phyloP scores from a whole-genome alignment of 2,329 filamentous ascomycete genomes.

The Sclerotinia nivalis region DNA sequence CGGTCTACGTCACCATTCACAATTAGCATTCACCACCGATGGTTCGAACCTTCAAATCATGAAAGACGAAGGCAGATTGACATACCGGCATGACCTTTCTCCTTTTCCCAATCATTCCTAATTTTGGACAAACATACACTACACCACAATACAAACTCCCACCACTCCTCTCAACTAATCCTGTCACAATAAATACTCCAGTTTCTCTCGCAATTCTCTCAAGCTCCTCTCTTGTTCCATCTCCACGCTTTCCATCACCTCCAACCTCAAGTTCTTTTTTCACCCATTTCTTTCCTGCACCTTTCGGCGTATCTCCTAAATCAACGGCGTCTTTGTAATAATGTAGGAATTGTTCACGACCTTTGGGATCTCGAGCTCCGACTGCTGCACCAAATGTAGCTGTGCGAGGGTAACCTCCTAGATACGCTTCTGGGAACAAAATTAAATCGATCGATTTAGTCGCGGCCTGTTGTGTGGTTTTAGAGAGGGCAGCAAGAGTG shows the following conservation, averaged over 20 bases:
- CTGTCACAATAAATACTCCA: conserved; percentile 79
- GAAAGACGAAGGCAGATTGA: conserved; percentile 27
- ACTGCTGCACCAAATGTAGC: conserved; percentile 74
- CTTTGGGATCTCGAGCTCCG: conserved; percentile 65
- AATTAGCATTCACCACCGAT: conserved; percentile 19
- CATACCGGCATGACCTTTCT: conserved; percentile 87
- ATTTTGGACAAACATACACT: conserved; percentile 75
- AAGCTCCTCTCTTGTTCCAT: conserved; percentile 77
- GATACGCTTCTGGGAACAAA: conserved; percentile 87
- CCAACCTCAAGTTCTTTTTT: conserved; percentile 58
- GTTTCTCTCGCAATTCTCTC: conserved; percentile 75
- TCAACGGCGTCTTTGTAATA: conserved; percentile 83
- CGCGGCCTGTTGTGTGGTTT: conserved; percentile 64
- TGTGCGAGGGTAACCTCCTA: conserved; percentile 88
- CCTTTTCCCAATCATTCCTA: conserved; percentile 78
- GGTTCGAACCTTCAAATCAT: background rate
- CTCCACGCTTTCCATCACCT: conserved; percentile 55
- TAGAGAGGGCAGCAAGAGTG: conserved; percentile 67
- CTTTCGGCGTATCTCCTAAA: conserved; percentile 73
- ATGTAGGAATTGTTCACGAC: conserved; percentile 76
- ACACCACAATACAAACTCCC: conserved; percentile 83
- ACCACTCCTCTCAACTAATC: conserved; percentile 75
- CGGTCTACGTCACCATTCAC: conserved; percentile 53
- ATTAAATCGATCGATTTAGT: conserved; percentile 61
- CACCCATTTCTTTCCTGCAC: conserved; percentile 73